Conservation (phyloP, 768 basidiomycete species). For the Leccinum subgranulosum region DNA sequence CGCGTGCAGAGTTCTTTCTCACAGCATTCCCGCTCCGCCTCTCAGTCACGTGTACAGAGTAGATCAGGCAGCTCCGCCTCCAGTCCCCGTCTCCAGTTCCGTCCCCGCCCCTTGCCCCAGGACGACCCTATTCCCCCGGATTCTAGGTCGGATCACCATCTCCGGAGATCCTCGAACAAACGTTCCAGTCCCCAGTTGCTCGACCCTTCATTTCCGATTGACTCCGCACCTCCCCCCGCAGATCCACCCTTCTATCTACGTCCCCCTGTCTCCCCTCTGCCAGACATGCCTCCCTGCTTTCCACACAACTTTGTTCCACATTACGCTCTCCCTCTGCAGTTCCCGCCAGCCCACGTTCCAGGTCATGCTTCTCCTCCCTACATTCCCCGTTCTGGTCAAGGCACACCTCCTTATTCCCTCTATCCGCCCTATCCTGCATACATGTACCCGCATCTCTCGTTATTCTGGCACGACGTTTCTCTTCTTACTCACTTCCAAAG, state of each 20-base stretch:
- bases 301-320: constrained; percentile 14
- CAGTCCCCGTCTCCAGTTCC: constrained; percentile 42
- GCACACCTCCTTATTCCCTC: constrained; percentile 34
- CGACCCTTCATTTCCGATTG: constrained; percentile 17
- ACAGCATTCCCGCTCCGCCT: constrained; percentile 31
- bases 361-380: constrained; percentile 27
- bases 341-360: constrained; percentile 15
- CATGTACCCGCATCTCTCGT: constrained; percentile 35
- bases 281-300: constrained; percentile 22
- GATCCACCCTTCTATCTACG: constrained; percentile 18
- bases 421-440: constrained; percentile 36
- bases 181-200: constrained; percentile 20
- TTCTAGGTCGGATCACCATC: constrained; percentile 22
- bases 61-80: constrained; percentile 46
- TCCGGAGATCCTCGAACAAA: constrained; percentile 10
- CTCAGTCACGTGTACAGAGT: constrained; percentile 46
- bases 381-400: constrained; percentile 24
- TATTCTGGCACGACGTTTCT: constrained; percentile 36
- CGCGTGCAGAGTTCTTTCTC: constrained; percentile 37
- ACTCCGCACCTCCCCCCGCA: constrained; percentile 5
- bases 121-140: constrained; percentile 32
- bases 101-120: constrained; percentile 40
- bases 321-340: constrained; percentile 17
- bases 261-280: constrained; percentile 17
- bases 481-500: constrained; percentile 17